These are phyloP conservation scores for Ophiostoma ulmi DNA, from an alignment of 2,329 filamentous ascomycete genomes.

Conservation along the genomic window DNA sequence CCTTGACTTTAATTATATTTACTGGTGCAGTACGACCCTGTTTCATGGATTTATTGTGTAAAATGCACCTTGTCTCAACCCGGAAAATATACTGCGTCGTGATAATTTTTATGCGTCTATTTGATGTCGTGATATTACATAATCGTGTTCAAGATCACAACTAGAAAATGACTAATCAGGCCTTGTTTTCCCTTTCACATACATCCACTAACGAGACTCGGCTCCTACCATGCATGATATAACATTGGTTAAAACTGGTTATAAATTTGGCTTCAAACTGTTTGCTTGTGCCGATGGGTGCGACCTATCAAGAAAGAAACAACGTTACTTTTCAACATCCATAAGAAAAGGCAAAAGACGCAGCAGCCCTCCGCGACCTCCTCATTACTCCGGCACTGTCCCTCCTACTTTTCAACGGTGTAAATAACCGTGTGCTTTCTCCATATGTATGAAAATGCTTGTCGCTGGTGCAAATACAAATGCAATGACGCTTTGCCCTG, in stretches of 20 bases:
- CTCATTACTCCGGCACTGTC: conserved; percentile 15
- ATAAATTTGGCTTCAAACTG: conserved; percentile 16
- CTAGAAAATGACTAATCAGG: background rate
- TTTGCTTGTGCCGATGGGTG: conserved; percentile 17
- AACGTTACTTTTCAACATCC: conserved; percentile 20
- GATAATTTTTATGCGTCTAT: background rate
- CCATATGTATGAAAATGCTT: background rate
- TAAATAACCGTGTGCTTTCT: conserved; percentile 4
- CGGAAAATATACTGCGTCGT: background rate
- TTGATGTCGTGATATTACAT: background rate
- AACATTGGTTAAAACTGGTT: background rate
- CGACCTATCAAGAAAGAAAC: conserved; percentile 18
- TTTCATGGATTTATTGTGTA: background rate
- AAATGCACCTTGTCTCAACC: background rate
- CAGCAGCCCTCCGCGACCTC: background rate
- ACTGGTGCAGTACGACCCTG: background rate
- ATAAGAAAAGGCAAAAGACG: background rate
- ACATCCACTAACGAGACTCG: no score
- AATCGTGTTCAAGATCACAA: background rate
- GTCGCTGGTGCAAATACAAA: background rate
- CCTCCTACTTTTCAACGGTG: background rate
- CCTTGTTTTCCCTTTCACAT: background rate
- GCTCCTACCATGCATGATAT: background rate
- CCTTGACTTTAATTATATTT: background rate
- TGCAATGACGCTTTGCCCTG: background rate